Conservation (phyloP, 768 basidiomycete species). For the Rhodotorula graminis region DNA sequence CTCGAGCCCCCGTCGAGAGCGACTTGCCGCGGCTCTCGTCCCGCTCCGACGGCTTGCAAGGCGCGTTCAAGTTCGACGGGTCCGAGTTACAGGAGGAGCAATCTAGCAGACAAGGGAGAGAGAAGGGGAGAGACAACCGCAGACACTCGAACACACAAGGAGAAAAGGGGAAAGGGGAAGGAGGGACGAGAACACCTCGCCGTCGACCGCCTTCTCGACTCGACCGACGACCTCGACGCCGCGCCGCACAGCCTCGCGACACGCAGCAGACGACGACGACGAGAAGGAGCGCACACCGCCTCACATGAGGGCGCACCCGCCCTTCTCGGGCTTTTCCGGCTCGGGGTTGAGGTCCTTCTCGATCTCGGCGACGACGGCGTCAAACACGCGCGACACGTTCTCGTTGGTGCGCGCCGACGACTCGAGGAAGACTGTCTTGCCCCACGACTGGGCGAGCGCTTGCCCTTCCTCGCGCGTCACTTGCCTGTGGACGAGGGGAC, state of each 20-base stretch:
- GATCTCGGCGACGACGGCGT: conserved; percentile 40
- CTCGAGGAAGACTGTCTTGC: conserved; percentile 41
- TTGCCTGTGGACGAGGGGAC: conserved; percentile 26
- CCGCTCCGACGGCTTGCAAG: too few species aligned
- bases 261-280: too few species aligned
- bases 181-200: neutral
- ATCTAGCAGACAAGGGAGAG: neutral
- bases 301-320: conserved; percentile 16
- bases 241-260: too few species aligned
- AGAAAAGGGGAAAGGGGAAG: neutral
- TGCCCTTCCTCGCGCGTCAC: conserved; percentile 39
- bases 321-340: conserved; percentile 13
- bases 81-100: neutral
- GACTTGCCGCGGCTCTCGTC: too few species aligned
- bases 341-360: conserved; percentile 41
- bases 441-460: conserved; percentile 36
- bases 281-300: neutral
- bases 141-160: too few species aligned
- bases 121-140: neutral
- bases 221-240: too few species aligned
- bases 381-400: conserved; percentile 42
- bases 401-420: conserved; percentile 42
- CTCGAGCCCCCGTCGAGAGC: too few species aligned
- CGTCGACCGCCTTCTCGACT: neutral
- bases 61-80: too few species aligned